Percentiles rank a stretch among this genome's conserved stretches.
These are phyloP conservation scores for Septoria petroselini DNA, from an alignment of 2,329 filamentous ascomycete genomes.

Conservation along the genomic window DNA sequence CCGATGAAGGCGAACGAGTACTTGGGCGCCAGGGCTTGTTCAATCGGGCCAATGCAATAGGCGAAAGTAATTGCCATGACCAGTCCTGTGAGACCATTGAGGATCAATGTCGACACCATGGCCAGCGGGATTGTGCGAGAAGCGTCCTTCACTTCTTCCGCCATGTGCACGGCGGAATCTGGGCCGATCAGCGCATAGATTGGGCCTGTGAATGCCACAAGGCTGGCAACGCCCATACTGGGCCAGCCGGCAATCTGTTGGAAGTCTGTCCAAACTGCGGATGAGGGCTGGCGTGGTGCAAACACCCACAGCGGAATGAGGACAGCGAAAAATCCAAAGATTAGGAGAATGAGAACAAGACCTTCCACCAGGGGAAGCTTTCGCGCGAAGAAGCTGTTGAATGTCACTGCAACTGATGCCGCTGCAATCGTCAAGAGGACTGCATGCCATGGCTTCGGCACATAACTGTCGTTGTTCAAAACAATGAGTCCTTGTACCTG, in stretches of 20 bases:
- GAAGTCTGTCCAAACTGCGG: conserved; percentile 31
- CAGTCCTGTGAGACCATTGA: conserved; percentile 44
- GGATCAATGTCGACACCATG: conserved; percentile 42
- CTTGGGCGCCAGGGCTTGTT: conserved; percentile 28
- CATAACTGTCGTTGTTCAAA: conserved; percentile 44
- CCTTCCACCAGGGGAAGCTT: conserved; percentile 33
- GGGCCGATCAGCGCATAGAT: conserved; percentile 28
- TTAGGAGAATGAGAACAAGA: conserved; percentile 31
- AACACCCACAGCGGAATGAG: conserved; percentile 36
- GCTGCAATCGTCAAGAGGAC: conserved; percentile 41
- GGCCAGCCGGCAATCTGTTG: conserved; percentile 27
- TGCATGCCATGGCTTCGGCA: conserved; percentile 45
- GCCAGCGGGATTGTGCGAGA: conserved; percentile 38
- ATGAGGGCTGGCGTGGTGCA: conserved; percentile 25
- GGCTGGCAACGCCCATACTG: conserved; percentile 30
- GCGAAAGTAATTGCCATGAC: conserved; percentile 44
- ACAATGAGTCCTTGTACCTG: conserved; percentile 48
- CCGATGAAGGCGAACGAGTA: conserved; percentile 35
- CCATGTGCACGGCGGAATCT: conserved; percentile 28
- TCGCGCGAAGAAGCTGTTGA: conserved; percentile 33
- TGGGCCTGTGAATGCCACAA: conserved; percentile 28
- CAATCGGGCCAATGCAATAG: conserved; percentile 39
- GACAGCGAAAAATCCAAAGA: conserved; percentile 35
- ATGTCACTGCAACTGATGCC: conserved; percentile 24
- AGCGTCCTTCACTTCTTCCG: conserved; percentile 36